Percentiles rank a stretch among this genome's conserved stretches.
Evolutionary conservation across 495 filamentous ascomycete species (phyloP).

Genomic region (Penicillium simplicissimum): DNA sequence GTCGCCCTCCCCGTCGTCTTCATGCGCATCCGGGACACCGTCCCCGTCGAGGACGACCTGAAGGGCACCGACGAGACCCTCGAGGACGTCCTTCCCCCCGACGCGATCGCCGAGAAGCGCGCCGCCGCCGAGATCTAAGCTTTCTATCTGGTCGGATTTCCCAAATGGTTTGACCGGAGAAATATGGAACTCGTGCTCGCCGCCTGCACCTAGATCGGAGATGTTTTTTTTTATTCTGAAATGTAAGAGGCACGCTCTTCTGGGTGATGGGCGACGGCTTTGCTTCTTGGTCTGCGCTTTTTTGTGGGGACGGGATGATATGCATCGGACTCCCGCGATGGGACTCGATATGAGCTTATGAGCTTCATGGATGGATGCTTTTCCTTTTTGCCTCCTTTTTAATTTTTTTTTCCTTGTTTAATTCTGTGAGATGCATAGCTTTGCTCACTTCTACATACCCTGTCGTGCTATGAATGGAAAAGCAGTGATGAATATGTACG

Average conservation of each 20-base stretch:
- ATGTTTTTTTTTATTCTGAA: not conserved
- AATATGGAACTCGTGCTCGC: not conserved
- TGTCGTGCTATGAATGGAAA: not conserved
- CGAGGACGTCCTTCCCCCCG: conserved; percentile 56
- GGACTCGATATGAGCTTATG: not conserved
- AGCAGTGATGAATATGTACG: not conserved
- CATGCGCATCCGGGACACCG: conserved; percentile 67
- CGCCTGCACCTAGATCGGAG: not conserved
- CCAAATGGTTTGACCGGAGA: not conserved
- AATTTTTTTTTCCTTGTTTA: not conserved
- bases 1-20: conserved; percentile 72
- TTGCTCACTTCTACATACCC: not conserved
- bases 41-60: conserved; percentile 72
- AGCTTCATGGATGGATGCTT: not conserved
- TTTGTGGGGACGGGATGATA: no score
- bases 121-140: conserved; percentile 16
- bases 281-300: not conserved
- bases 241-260: not conserved
- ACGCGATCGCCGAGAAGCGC: conserved; percentile 18
- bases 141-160: not conserved
- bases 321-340: not conserved
- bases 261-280: not conserved
- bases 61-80: conserved; percentile 74
- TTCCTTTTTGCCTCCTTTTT: not conserved
- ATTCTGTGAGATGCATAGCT: not conserved